Percentiles rank a stretch among this genome's conserved stretches.
These are phyloP conservation scores for Aspergillus avenaceus DNA, from an alignment of 495 filamentous ascomycete species.

Conservation along the genomic window DNA sequence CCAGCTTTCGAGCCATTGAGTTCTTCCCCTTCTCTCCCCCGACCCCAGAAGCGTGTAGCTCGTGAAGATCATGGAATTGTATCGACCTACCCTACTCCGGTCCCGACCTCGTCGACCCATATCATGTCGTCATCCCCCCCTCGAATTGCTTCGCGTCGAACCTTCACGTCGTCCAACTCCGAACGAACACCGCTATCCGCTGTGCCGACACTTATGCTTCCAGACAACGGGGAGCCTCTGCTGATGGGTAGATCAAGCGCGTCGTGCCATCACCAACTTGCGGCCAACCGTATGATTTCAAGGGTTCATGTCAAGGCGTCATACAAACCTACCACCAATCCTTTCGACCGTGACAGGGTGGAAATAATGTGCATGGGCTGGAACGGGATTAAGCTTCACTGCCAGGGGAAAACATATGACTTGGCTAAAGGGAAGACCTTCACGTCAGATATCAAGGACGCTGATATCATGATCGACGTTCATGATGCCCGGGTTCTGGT, in stretches of 20 bases:
- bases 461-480: conserved; percentile 93
- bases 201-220: conserved; percentile 74
- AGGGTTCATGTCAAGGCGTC: conserved; percentile 86
- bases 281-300: conserved; percentile 85
- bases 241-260: conserved; percentile 90
- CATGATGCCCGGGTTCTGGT: conserved; percentile 87
- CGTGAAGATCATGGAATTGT: conserved; percentile 45
- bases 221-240: conserved; percentile 74
- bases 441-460: conserved; percentile 81
- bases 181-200: conserved; percentile 82
- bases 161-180: conserved; percentile 62
- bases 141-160: conserved; percentile 47
- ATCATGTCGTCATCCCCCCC: conserved; percentile 87
- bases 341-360: conserved; percentile 63
- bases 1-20: conserved; percentile 92
- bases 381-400: conserved; percentile 94
- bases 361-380: conserved; percentile 89
- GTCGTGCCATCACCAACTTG: conserved; percentile 87
- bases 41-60: conserved; percentile 66
- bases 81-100: conserved; percentile 72
- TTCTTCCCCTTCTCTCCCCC: conserved; percentile 79
- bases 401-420: conserved; percentile 82
- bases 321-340: conserved; percentile 65
- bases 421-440: conserved; percentile 85
- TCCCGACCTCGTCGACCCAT: conserved; percentile 89